These are phyloP conservation scores for Omphalotus guepiniiformis DNA, from an alignment of 768 basidiomycete genomes.

Conservation along the genomic window DNA sequence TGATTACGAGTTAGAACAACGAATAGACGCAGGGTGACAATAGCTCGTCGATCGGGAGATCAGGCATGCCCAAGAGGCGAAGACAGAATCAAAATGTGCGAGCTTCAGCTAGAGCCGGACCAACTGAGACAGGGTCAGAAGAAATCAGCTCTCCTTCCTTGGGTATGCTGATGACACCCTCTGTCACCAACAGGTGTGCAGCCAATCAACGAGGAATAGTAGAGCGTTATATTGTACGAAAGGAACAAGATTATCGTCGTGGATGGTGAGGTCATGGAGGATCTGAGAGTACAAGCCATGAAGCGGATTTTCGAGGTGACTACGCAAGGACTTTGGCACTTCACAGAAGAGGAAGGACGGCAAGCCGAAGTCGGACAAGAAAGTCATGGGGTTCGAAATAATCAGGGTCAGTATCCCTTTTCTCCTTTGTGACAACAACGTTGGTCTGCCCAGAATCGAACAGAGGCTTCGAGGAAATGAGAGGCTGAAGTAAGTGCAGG, in stretches of 20 bases:
- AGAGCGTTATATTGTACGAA: no score
- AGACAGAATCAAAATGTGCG: slow-evolving; percentile 72
- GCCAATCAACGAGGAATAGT: slow-evolving; percentile 82
- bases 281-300: no score
- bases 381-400: slow-evolving; percentile 88
- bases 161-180: slow-evolving; percentile 62
- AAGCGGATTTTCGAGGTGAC: no score
- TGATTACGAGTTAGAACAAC: slow-evolving; percentile 81
- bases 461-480: slow-evolving; percentile 76
- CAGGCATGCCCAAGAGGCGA: slow-evolving; percentile 59
- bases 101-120: slow-evolving; percentile 59
- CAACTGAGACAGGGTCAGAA: slow-evolving; percentile 47
- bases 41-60: slow-evolving; percentile 75
- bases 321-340: no score
- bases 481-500: slow-evolving; percentile 67
- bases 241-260: no score
- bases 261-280: no score
- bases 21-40: slow-evolving; percentile 79
- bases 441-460: slow-evolving; percentile 84
- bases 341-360: slow-evolving; percentile 64
- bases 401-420: slow-evolving; percentile 68
- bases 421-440: slow-evolving; percentile 68
- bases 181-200: slow-evolving; percentile 78
- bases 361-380: slow-evolving; percentile 73
- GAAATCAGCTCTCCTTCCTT: slow-evolving; percentile 65